Evolutionary conservation across 176 grass and related monocot genomes (phyloP).

Genomic region (Rhynchospora tenuis): DNA sequence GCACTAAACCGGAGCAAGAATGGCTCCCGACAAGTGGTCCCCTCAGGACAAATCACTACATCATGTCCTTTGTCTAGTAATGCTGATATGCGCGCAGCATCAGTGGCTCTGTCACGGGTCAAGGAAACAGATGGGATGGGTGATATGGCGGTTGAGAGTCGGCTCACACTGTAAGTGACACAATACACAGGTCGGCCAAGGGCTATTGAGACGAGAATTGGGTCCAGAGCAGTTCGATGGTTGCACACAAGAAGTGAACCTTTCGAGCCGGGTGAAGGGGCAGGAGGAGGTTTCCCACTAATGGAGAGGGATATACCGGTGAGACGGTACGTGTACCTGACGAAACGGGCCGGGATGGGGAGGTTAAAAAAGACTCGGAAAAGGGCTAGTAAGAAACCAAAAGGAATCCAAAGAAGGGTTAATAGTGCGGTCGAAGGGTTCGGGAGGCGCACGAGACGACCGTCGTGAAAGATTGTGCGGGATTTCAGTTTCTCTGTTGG

Average conservation of each 20-base stretch:
- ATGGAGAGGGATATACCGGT: constrained; percentile 63
- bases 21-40: constrained; percentile 81
- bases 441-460: constrained; percentile 64
- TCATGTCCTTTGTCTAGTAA: constrained; percentile 49
- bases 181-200: constrained; percentile 54
- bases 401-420: constrained; percentile 59
- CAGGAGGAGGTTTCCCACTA: constrained; percentile 37
- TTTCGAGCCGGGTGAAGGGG: constrained; percentile 29
- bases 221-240: constrained; percentile 83
- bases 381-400: constrained; percentile 52
- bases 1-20: constrained; percentile 64
- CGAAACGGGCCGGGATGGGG: constrained; percentile 27
- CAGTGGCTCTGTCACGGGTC: constrained; percentile 27
- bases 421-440: constrained; percentile 46
- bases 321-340: constrained; percentile 62
- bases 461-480: constrained; percentile 70
- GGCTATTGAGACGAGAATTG: constrained; percentile 64
- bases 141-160: constrained; percentile 39
- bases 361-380: constrained; percentile 83
- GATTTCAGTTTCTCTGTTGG: constrained; percentile 40
- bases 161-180: constrained; percentile 66
- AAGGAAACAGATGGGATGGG: constrained; percentile 51
- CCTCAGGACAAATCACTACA: constrained; percentile 78
- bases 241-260: constrained; percentile 74
- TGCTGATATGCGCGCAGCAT: constrained; percentile 47